A percentile compares a stretch with the other conserved stretches of the same genome.
These are phyloP conservation scores for Lactarius hengduanensis DNA, from an alignment of 768 basidiomycete species.

Conservation along the genomic window DNA sequence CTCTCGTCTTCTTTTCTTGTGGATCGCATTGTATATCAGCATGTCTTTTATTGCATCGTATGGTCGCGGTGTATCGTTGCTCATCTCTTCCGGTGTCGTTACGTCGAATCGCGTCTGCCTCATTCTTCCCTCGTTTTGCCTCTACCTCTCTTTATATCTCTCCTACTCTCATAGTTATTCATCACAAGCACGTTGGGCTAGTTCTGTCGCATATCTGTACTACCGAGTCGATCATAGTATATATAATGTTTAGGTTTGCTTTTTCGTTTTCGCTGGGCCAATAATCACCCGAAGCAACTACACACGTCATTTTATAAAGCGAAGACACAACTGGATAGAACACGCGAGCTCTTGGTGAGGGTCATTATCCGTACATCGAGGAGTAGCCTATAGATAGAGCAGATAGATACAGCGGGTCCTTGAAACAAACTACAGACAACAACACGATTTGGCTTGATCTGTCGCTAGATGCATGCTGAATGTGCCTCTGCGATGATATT, in stretches of 20 bases:
- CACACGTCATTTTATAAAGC: neutral
- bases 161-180: slow-evolving; percentile 20
- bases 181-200: slow-evolving; percentile 28
- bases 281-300: neutral
- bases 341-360: neutral
- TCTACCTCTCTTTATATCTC: slow-evolving; percentile 5
- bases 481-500: neutral
- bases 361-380: neutral
- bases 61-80: slow-evolving; percentile 13
- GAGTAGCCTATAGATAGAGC: neutral
- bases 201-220: slow-evolving; percentile 30
- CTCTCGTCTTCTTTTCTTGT: slow-evolving; percentile 7
- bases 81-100: slow-evolving; percentile 1
- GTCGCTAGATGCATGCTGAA: neutral
- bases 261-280: neutral
- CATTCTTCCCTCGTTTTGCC: slow-evolving; percentile 9
- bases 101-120: slow-evolving; percentile 2
- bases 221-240: slow-evolving; percentile 29
- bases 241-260: slow-evolving; percentile 26
- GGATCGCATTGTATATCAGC: slow-evolving; percentile 27
- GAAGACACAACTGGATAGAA: neutral
- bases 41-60: slow-evolving; percentile 21
- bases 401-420: neutral
- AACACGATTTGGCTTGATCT: neutral
- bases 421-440: neutral